A percentile compares a stretch with the other conserved stretches of the same genome.
Conservation (phyloP, 768 basidiomycete genomes). For the Krasilnikovozyma curviuscula region DNA sequence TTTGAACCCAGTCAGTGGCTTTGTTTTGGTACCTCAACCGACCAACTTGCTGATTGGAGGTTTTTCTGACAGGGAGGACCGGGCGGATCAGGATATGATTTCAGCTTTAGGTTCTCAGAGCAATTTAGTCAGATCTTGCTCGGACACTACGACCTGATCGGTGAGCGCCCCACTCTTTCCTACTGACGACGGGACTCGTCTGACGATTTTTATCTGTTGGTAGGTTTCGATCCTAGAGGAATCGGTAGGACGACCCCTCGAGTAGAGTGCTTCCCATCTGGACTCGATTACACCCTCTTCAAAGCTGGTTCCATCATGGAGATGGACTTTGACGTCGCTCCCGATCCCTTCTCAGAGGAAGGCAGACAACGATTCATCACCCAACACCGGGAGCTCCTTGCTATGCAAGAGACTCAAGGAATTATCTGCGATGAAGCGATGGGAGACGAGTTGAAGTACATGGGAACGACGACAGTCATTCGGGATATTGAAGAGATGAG, state of each 20-base stretch:
- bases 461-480: constrained; percentile 15
- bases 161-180: neutral
- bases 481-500: constrained; percentile 12
- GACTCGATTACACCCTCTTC: neutral
- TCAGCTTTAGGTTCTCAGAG: constrained; percentile 1
- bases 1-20: constrained; percentile 2
- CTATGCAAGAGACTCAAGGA: constrained; percentile 7
- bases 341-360: neutral
- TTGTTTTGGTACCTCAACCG: neutral
- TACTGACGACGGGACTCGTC: neutral
- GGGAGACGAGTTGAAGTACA: constrained; percentile 10
- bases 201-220: neutral
- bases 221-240: constrained; percentile 13
- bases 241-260: constrained; percentile 10
- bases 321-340: constrained; percentile 6
- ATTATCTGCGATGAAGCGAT: constrained; percentile 1
- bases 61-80: constrained; percentile 1
- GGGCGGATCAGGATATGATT: constrained; percentile 2
- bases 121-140: constrained; percentile 1
- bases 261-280: constrained; percentile 10
- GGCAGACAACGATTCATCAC: neutral
- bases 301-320: constrained; percentile 8
- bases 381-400: constrained; percentile 10
- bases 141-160: constrained; percentile 13
- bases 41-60: neutral